Conservation (phyloP, 306 rosid genomes). For the Pueraria montana region DNA sequence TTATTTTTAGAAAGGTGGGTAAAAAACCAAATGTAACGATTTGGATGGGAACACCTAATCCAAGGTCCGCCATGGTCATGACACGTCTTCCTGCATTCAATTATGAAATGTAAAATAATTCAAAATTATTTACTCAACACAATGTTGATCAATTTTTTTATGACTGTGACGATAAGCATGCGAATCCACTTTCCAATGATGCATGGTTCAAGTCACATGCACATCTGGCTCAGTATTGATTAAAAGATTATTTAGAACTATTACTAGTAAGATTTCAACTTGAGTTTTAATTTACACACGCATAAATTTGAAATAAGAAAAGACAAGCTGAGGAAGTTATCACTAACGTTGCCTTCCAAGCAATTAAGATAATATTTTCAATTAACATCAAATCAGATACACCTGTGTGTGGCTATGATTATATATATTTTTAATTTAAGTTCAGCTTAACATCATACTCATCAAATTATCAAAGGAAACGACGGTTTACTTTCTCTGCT, state of each 20-base stretch:
- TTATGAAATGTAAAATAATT: neutral
- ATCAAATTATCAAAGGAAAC: neutral
- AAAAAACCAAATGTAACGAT: neutral
- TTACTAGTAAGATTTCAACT: too few species aligned
- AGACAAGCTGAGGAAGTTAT: too few species aligned
- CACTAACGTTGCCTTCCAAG: neutral
- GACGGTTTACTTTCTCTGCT: neutral
- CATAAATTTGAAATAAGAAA: too few species aligned
- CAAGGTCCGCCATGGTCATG: neutral
- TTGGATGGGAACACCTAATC: conserved; percentile 15
- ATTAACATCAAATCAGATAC: neutral
- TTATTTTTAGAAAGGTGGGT: neutral
- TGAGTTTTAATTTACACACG: too few species aligned
- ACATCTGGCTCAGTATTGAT: too few species aligned
- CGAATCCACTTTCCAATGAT: too few species aligned
- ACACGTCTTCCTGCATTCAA: neutral
- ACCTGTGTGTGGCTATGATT: neutral
- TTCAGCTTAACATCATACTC: neutral
- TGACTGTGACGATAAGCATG: too few species aligned
- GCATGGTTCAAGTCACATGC: too few species aligned
- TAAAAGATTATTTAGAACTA: too few species aligned
- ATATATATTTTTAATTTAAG: neutral
- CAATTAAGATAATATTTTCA: conserved; percentile 1
- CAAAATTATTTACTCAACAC: too few species aligned
- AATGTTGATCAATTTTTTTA: too few species aligned